These are phyloP conservation scores for Capsella rubella DNA, from an alignment of 441 rosid genomes.

Conservation along the genomic window DNA sequence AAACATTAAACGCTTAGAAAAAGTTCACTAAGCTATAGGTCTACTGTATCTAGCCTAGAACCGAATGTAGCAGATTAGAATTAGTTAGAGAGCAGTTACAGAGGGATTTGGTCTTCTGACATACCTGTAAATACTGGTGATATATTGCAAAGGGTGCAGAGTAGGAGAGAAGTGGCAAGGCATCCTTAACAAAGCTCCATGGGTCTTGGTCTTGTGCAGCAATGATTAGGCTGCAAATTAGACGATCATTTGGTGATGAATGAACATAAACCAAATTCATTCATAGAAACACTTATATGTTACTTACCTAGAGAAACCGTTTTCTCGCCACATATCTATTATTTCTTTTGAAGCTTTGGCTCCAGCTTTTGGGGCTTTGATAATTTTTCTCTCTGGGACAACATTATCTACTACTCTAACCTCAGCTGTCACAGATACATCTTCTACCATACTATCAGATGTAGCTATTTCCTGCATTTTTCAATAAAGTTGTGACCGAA, in stretches of 20 bases:
- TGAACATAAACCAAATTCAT: conserved; percentile 4
- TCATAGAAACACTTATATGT: conserved; percentile 9
- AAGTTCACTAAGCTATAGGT: neutral
- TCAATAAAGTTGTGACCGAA: too few species aligned
- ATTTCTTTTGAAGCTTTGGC: conserved; percentile 70
- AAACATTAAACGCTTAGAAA: conserved; percentile 1
- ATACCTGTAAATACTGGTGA: conserved; percentile 93
- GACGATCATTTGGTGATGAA: conserved; percentile 14
- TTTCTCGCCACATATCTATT: conserved; percentile 71
- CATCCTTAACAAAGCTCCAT: conserved; percentile 72
- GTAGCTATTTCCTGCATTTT: conserved; percentile 51
- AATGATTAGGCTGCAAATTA: conserved; percentile 65
- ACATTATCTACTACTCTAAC: conserved; percentile 45
- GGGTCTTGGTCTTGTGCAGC: conserved; percentile 89
- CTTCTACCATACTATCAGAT: conserved; percentile 49
- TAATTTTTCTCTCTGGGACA: conserved; percentile 43
- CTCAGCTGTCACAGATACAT: conserved; percentile 51
- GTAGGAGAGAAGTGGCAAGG: conserved; percentile 75
- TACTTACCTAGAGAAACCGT: conserved; percentile 86
- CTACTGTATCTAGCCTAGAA: neutral
- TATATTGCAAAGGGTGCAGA: conserved; percentile 92
- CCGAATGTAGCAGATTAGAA: neutral
- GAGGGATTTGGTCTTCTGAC: neutral
- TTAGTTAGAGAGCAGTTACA: neutral
- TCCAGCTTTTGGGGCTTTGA: conserved; percentile 74